Evolutionary conservation across 208 protist species (phyloP).

Genomic region (Acanthamoeba royreba): DNA sequence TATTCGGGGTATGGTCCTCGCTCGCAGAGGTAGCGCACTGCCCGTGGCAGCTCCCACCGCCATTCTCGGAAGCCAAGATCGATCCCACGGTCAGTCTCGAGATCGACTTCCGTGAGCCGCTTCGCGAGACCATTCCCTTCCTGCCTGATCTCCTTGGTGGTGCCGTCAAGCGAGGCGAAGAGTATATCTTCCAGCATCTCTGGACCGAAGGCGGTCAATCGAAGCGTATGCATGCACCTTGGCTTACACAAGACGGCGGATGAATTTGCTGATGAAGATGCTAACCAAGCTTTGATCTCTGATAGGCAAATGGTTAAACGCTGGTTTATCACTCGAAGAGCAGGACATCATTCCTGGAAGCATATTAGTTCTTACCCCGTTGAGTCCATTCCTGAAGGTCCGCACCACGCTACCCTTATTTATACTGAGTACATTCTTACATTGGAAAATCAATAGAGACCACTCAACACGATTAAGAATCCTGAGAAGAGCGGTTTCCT

Average conservation of each 20-base stretch:
- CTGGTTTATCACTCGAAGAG: background rate
- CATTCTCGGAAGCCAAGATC: conserved; percentile 16
- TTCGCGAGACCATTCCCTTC: background rate
- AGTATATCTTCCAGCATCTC: conserved; percentile 40
- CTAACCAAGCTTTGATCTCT: background rate
- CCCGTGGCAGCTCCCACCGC: background rate
- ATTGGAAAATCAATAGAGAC: background rate
- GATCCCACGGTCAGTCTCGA: background rate
- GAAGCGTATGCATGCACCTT: background rate
- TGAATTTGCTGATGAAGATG: too few species aligned
- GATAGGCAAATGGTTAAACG: conserved; percentile 14
- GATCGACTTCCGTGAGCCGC: conserved; percentile 20
- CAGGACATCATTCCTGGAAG: conserved; percentile 11
- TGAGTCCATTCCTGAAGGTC: background rate
- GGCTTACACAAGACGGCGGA: background rate
- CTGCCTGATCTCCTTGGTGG: background rate
- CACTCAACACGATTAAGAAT: background rate
- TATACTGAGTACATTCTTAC: background rate
- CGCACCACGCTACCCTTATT: background rate
- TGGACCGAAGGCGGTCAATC: background rate
- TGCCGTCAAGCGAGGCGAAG: background rate
- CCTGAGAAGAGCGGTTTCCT: conserved; percentile 21
- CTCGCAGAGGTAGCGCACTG: background rate
- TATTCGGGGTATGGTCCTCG: background rate
- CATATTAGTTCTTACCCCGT: background rate